phyloP scores from a whole-genome alignment of 177 flowering plant genomes.

The Tripterygium wilfordii region DNA sequence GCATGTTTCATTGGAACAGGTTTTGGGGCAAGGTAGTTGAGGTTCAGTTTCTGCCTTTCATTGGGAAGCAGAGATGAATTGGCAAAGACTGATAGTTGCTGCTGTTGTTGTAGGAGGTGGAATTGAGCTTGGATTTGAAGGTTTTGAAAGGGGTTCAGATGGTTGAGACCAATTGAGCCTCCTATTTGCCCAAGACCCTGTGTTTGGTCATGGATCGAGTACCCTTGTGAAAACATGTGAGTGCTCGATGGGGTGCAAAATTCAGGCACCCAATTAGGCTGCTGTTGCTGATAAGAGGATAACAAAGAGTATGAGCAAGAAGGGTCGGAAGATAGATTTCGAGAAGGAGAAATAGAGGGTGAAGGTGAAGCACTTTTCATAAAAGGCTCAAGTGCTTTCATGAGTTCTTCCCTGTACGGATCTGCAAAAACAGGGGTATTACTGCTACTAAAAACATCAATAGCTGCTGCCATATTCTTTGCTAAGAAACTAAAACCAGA shows the following conservation, averaged over 20 bases:
- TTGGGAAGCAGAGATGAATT: conserved; percentile 8
- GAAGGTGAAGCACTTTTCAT: conserved; percentile 34
- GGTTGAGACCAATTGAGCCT: conserved; percentile 48
- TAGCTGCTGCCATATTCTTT: conserved; percentile 43
- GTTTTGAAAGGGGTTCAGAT: conserved; percentile 50
- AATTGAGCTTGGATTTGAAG: conserved; percentile 57
- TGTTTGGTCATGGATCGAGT: conserved; percentile 12
- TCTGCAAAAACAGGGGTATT: conserved; percentile 10
- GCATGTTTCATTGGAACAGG: conserved; percentile 56
- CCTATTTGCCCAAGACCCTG: conserved; percentile 28
- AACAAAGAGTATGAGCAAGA: conserved; percentile 10
- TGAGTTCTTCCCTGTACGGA: conserved; percentile 25
- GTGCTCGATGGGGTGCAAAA: conserved; percentile 19
- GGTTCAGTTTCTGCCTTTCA: conserved; percentile 14
- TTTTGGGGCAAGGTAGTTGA: conserved; percentile 35
- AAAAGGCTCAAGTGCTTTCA: conserved; percentile 44
- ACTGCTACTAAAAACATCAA: conserved; percentile 18
- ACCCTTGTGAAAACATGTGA: conserved; percentile 37
- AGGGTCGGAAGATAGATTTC: background rate
- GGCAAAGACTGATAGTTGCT: conserved; percentile 14
- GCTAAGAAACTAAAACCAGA: too few relatives aligned
- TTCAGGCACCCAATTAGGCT: conserved; percentile 12
- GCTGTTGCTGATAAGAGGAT: conserved; percentile 12
- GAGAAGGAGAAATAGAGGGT: conserved; percentile 2
- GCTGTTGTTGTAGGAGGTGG: conserved; percentile 31